phyloP scores from a whole-genome alignment of 192 early-diverging fungal species.

The Spinellus fusiger region DNA sequence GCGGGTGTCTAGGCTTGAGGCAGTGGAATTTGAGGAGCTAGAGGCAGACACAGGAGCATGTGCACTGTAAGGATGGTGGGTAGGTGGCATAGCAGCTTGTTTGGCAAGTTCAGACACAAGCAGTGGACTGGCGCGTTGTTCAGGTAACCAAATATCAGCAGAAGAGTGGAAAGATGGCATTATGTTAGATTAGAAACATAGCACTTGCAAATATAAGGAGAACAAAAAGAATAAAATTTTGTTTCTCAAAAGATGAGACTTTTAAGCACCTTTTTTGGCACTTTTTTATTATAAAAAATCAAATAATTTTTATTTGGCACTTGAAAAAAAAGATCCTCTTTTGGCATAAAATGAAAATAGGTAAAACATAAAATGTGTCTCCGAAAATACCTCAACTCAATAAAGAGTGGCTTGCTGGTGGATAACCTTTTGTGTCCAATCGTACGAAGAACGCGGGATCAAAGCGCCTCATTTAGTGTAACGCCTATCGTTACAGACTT shows the following conservation, averaged over 20 bases:
- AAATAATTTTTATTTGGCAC: not conserved
- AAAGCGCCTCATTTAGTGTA: too few relatives aligned
- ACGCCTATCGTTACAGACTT: too few relatives aligned
- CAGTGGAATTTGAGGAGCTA: conserved; percentile 1
- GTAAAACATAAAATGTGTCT: not conserved
- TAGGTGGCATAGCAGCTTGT: not conserved
- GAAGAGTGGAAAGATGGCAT: not conserved
- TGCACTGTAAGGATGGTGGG: not conserved
- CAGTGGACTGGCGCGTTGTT: not conserved
- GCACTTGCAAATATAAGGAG: too few relatives aligned
- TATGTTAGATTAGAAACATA: too few relatives aligned
- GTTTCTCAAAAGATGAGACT: too few relatives aligned
- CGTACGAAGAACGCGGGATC: too few relatives aligned
- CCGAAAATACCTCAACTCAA: not conserved
- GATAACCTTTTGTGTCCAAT: too few relatives aligned
- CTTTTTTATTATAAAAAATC: not conserved
- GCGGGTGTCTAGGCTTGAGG: not conserved
- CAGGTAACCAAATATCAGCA: conserved; percentile 9
- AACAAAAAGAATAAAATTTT: not conserved
- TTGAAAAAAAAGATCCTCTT: too few relatives aligned
- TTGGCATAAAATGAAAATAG: not conserved
- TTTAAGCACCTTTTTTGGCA: too few relatives aligned
- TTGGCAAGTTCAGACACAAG: conserved; percentile 3
- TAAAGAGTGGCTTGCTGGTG: too few relatives aligned
- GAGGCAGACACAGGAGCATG: not conserved